These are phyloP conservation scores for Leccinum griseonigrum DNA, from an alignment of 1,284 basidiomycete species.

Conservation along the genomic window DNA sequence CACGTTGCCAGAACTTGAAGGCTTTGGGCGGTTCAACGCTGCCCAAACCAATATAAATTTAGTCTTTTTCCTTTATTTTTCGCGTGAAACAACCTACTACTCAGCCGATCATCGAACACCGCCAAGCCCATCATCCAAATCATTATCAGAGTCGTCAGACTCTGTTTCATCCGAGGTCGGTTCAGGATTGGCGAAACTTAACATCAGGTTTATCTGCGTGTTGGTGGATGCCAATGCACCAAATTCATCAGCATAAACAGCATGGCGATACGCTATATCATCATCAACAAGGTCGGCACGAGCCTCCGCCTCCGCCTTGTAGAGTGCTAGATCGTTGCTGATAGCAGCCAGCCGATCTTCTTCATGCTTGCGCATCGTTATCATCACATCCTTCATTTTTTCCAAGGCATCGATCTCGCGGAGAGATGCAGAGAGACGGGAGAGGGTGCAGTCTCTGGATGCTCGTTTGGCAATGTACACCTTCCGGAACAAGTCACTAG, in stretches of 20 bases:
- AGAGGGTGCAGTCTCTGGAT: not conserved
- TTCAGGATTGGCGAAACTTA: not conserved
- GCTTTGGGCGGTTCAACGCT: too few species aligned
- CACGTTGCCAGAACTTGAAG: too few species aligned
- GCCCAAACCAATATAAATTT: too few species aligned
- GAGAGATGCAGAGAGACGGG: not conserved
- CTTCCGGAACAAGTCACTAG: not conserved
- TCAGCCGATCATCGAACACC: not conserved
- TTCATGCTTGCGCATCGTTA: not conserved
- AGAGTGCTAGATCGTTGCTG: not conserved
- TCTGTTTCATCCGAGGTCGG: not conserved
- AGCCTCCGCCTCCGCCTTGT: not conserved
- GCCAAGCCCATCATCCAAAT: too few species aligned
- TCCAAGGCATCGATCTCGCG: not conserved
- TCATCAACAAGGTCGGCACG: not conserved
- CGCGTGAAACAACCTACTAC: not conserved
- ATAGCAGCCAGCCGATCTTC: not conserved
- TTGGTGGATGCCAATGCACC: not conserved
- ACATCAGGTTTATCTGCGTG: not conserved
- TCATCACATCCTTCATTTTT: not conserved
- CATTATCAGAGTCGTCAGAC: not conserved
- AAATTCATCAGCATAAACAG: not conserved
- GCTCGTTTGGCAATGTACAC: not conserved
- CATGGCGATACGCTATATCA: constrained; percentile 1
- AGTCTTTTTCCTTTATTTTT: constrained; percentile 7